Evolutionary conservation across 805 yeast species (phyloP).

Genomic region (Spathaspora sp.): DNA sequence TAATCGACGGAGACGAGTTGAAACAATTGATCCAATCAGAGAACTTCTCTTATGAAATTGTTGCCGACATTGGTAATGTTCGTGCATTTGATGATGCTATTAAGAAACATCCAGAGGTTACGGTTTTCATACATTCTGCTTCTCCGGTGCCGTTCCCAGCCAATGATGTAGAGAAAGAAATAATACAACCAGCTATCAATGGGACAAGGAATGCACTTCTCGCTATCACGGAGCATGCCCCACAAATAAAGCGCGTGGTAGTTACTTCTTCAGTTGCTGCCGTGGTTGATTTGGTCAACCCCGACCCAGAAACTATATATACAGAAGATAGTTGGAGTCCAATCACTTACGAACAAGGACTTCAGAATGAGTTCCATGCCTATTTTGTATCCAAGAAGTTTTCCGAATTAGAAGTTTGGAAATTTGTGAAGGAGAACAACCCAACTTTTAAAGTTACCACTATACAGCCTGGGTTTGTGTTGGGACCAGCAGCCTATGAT

Average conservation of each 20-base stretch:
- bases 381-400: slow-evolving; percentile 46
- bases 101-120: slow-evolving; percentile 44
- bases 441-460: slow-evolving; percentile 37
- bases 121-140: slow-evolving; percentile 56
- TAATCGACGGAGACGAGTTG: no score
- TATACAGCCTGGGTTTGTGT: slow-evolving; percentile 42
- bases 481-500: slow-evolving; percentile 51
- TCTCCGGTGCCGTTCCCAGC: slow-evolving; percentile 49
- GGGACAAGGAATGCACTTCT: slow-evolving; percentile 49
- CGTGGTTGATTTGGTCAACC: slow-evolving; percentile 11
- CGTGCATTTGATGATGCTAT: slow-evolving; percentile 44
- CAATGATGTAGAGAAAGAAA: slow-evolving; percentile 44
- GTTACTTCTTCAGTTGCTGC: no score
- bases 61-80: slow-evolving; percentile 24
- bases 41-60: no score
- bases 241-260: no score
- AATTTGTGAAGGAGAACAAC: slow-evolving; percentile 36
- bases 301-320: slow-evolving; percentile 22
- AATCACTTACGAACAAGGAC: slow-evolving; percentile 27
- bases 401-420: slow-evolving; percentile 62
- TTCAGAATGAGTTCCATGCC: slow-evolving; percentile 8
- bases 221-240: slow-evolving; percentile 27
- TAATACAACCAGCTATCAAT: slow-evolving; percentile 52
- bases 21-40: no score
- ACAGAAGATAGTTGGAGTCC: slow-evolving; percentile 35